A percentile compares a stretch with the other conserved stretches of the same genome.
Conservation (phyloP, 176 grass and related monocot species). For the Elymus sibiricus region DNA sequence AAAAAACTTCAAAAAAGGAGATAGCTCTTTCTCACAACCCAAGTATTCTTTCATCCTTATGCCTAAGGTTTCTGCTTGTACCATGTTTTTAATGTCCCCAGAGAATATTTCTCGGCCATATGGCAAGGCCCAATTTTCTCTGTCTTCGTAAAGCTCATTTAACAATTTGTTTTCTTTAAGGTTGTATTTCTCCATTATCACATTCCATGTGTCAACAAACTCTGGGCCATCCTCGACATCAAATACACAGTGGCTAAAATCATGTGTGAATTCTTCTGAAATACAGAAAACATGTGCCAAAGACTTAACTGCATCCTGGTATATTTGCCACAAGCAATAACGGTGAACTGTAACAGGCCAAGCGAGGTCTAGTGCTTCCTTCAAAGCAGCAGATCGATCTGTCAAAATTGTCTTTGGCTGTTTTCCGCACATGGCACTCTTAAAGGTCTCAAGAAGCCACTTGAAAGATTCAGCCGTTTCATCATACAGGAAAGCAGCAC, state of each 20-base stretch:
- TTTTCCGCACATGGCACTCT: slow-evolving; percentile 63
- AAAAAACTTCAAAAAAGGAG: slow-evolving; percentile 44
- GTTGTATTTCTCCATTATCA: slow-evolving; percentile 68
- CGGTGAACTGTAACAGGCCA: slow-evolving; percentile 63
- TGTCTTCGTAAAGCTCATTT: slow-evolving; percentile 64
- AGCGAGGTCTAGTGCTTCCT: slow-evolving; percentile 50
- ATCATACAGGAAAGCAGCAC: slow-evolving; percentile 85
- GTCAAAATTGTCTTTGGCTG: slow-evolving; percentile 69
- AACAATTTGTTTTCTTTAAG: slow-evolving; percentile 68
- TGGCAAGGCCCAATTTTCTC: slow-evolving; percentile 70
- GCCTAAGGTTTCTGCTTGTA: slow-evolving; percentile 57
- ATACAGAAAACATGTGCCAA: slow-evolving; percentile 41
- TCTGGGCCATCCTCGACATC: slow-evolving; percentile 75
- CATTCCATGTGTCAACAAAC: slow-evolving; percentile 67
- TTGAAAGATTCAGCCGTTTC: slow-evolving; percentile 83
- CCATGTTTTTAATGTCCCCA: slow-evolving; percentile 59
- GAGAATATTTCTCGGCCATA: slow-evolving; percentile 52
- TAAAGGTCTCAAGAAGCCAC: slow-evolving; percentile 89
- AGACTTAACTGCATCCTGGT: slow-evolving; percentile 57
- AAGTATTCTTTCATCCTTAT: slow-evolving; percentile 43
- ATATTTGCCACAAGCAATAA: slow-evolving; percentile 80
- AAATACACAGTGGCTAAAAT: slow-evolving; percentile 74
- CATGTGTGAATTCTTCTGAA: slow-evolving; percentile 50
- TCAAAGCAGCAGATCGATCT: slow-evolving; percentile 49
- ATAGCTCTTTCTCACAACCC: slow-evolving; percentile 48